These are phyloP conservation scores for Kuraishia floccosa DNA, from an alignment of 805 yeast genomes.

Conservation along the genomic window DNA sequence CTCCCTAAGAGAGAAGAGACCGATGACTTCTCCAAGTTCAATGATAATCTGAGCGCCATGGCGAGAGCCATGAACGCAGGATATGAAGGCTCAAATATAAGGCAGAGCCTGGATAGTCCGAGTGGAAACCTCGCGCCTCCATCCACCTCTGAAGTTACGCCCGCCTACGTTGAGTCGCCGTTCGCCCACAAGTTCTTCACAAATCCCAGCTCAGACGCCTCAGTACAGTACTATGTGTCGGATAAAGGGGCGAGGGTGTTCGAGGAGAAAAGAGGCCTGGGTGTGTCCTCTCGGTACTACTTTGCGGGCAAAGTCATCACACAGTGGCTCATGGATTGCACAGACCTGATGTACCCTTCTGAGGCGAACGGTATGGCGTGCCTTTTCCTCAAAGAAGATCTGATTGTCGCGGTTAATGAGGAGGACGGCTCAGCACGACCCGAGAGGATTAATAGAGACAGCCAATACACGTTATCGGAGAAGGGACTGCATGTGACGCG, in stretches of 20 bases:
- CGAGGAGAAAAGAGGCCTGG: constrained; percentile 7
- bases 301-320: constrained; percentile 67
- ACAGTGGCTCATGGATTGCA: constrained; percentile 89
- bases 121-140: neutral
- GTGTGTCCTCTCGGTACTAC: constrained; percentile 21
- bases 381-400: constrained; percentile 31
- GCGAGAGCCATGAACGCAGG: too few relatives aligned
- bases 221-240: constrained; percentile 68
- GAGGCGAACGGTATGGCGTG: constrained; percentile 46
- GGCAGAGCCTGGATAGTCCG: neutral
- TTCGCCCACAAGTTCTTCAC: constrained; percentile 69
- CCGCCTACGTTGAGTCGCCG: too few relatives aligned
- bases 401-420: constrained; percentile 29
- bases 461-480: constrained; percentile 30
- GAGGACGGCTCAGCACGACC: too few relatives aligned
- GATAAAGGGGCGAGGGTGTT: constrained; percentile 47
- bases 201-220: constrained; percentile 82
- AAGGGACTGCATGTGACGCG: constrained; percentile 21
- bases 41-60: neutral
- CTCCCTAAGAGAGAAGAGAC: constrained; percentile 9
- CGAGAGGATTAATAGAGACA: constrained; percentile 23
- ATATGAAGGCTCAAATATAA: too few relatives aligned
- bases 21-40: neutral
- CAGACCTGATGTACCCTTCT: constrained; percentile 45
- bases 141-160: neutral